Evolutionary conservation across 164 flowering plant genomes (phyloP).

Genomic region (Nymphaea colorata): DNA sequence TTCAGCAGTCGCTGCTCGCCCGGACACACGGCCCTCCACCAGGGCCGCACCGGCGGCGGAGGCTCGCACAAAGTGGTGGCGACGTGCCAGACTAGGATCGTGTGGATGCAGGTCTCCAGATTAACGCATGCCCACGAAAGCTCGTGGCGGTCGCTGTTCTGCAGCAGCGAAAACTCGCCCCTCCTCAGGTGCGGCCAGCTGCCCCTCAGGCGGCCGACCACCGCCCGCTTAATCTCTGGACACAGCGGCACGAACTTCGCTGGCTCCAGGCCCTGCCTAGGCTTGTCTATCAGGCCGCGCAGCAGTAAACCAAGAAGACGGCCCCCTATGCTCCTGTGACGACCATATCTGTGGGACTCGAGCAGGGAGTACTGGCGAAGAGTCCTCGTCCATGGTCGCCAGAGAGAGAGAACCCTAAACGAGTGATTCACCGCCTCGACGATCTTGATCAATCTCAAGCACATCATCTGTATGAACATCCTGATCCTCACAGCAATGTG

Average conservation of each 20-base stretch:
- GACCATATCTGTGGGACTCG: neutral
- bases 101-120: neutral
- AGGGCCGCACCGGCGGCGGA: neutral
- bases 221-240: neutral
- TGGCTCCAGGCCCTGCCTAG: neutral
- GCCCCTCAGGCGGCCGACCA: neutral
- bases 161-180: neutral
- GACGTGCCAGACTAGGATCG: constrained; percentile 1
- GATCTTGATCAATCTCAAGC: neutral
- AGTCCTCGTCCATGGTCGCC: neutral
- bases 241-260: too few relatives aligned
- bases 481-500: neutral
- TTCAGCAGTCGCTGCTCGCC: neutral
- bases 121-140: neutral
- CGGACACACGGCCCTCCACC: neutral
- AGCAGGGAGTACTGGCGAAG: neutral
- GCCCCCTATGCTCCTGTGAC: too few relatives aligned
- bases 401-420: neutral
- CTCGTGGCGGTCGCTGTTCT: neutral
- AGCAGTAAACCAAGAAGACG: neutral
- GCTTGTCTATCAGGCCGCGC: neutral
- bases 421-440: neutral
- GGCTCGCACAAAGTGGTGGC: constrained; percentile 1
- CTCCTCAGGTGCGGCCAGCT: neutral
- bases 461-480: neutral